Percentiles rank a stretch among this genome's conserved stretches.
Evolutionary conservation across 1,139 yeast genomes (phyloP).

Genomic region (Lodderomyces parapsilosis): DNA sequence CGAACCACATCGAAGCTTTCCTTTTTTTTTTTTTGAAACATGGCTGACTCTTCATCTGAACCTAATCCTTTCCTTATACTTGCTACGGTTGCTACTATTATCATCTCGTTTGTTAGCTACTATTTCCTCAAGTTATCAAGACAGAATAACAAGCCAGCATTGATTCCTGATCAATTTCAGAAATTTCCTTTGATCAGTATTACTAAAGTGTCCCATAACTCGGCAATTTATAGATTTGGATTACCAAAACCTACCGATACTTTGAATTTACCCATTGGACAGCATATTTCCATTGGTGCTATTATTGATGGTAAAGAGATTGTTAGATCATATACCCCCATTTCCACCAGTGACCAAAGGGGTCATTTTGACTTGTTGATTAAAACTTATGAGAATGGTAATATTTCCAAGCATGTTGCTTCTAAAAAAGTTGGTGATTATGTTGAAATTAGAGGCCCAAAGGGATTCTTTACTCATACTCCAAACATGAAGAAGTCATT

Average conservation of each 20-base stretch:
- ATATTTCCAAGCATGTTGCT: slow-evolving; percentile 76
- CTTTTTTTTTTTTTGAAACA: too few species aligned
- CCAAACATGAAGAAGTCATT: slow-evolving; percentile 80
- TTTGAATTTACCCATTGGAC: slow-evolving; percentile 93
- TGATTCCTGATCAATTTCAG: slow-evolving; percentile 66
- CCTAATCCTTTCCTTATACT: slow-evolving; percentile 38
- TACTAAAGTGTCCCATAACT: slow-evolving; percentile 74
- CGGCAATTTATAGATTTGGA: slow-evolving; percentile 83
- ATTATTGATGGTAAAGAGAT: slow-evolving; percentile 69
- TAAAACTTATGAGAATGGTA: slow-evolving; percentile 91
- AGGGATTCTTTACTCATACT: slow-evolving; percentile 83
- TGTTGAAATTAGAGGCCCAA: slow-evolving; percentile 75
- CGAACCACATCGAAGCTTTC: too few species aligned
- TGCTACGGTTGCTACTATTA: slow-evolving; percentile 45
- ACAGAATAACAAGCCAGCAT: slow-evolving; percentile 37
- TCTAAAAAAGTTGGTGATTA: slow-evolving; percentile 52
- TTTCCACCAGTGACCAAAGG: slow-evolving; percentile 77
- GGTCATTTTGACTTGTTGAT: slow-evolving; percentile 90
- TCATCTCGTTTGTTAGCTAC: slow-evolving; percentile 35
- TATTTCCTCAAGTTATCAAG: slow-evolving; percentile 31
- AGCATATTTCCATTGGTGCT: slow-evolving; percentile 81
- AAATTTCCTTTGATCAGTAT: slow-evolving; percentile 84
- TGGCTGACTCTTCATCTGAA: slow-evolving; percentile 20
- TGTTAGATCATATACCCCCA: slow-evolving; percentile 91
- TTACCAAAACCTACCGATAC: slow-evolving; percentile 73